Percentiles rank a stretch among this genome's conserved stretches.
Evolutionary conservation across 78 protist genomes (phyloP).

Genomic region (Speleostelium caveatum): DNA sequence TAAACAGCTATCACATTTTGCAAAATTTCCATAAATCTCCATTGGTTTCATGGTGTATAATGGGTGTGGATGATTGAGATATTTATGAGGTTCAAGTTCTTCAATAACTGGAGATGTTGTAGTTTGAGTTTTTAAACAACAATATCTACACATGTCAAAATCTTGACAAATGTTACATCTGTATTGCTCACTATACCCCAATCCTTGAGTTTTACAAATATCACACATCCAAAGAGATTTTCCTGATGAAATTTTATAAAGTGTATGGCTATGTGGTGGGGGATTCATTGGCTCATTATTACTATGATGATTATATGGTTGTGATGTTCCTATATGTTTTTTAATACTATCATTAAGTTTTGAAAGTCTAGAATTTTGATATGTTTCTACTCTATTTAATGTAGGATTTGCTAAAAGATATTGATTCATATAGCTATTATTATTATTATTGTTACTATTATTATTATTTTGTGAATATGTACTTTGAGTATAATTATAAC

Average conservation of each 20-base stretch:
- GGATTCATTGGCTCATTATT: neutral
- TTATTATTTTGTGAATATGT: no score
- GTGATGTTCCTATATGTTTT: neutral
- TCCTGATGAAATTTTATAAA: neutral
- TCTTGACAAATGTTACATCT: neutral
- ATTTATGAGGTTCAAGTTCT: neutral
- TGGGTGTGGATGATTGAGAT: neutral
- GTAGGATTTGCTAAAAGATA: no score
- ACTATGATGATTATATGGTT: neutral
- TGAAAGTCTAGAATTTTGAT: neutral
- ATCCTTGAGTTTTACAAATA: neutral
- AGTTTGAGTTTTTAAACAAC: neutral
- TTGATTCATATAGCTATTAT: no score
- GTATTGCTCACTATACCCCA: conserved; percentile 10
- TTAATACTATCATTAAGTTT: conserved; percentile 16
- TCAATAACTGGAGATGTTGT: neutral
- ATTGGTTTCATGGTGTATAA: neutral
- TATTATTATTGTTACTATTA: no score
- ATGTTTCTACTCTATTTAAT: no score
- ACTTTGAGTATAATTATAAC: no score
- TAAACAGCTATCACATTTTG: neutral
- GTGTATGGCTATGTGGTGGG: neutral
- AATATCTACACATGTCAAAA: conserved; percentile 10
- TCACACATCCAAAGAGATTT: neutral
- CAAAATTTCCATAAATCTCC: neutral